Conservation (phyloP, 257 asterid species). For the Cinchona pubescens region DNA sequence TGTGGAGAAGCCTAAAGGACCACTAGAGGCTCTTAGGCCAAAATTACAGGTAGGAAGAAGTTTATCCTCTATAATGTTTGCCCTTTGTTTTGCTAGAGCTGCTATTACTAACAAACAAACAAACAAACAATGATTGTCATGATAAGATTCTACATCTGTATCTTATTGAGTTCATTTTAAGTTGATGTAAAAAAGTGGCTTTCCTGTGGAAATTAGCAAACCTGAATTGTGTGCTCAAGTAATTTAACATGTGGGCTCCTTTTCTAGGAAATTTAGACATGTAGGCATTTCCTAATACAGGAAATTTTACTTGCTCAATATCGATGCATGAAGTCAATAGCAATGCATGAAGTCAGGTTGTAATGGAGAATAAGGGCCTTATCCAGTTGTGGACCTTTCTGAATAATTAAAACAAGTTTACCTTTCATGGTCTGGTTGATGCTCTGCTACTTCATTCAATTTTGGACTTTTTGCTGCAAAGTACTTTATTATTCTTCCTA, state of each 20-base stretch:
- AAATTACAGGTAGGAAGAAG: slow-evolving; percentile 72
- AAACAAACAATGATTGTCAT: too few species aligned
- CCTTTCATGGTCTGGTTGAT: background rate
- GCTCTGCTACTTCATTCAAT: background rate
- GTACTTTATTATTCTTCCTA: background rate
- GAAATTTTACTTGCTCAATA: background rate
- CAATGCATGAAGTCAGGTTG: background rate
- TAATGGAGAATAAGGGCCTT: background rate
- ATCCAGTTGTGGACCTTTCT: background rate
- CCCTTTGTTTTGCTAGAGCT: background rate
- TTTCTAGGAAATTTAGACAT: background rate
- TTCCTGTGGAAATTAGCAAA: background rate
- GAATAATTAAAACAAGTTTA: background rate
- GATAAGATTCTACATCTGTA: too few species aligned
- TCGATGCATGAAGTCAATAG: background rate
- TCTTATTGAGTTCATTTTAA: background rate
- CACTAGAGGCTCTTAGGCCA: slow-evolving; percentile 98
- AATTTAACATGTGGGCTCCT: background rate
- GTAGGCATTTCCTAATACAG: background rate
- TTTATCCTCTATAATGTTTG: background rate
- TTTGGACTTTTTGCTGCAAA: background rate
- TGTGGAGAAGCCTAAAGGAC: slow-evolving; percentile 95
- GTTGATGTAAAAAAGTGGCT: background rate
- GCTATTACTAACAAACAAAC: background rate
- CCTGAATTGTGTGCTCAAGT: background rate